phyloP scores from a whole-genome alignment of 495 filamentous ascomycete species.

The Alectoria sarmentosa region DNA sequence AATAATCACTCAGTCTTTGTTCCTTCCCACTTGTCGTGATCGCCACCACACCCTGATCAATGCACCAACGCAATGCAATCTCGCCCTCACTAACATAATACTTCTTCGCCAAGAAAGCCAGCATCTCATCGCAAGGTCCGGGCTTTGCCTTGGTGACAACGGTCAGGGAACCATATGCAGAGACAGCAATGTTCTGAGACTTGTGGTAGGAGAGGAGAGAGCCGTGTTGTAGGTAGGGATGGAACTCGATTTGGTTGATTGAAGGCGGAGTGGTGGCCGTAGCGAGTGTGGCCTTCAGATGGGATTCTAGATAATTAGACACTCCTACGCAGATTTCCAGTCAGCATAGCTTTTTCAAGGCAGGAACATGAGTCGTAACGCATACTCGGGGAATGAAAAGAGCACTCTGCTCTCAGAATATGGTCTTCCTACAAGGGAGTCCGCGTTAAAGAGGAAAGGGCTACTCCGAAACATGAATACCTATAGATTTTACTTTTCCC shows the following conservation, averaged over 20 bases:
- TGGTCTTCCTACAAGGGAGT: no score
- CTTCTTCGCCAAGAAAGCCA: slow-evolving; percentile 59
- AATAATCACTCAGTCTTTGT: slow-evolving; percentile 58
- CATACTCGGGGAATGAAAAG: no score
- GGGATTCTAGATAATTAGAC: slow-evolving; percentile 64
- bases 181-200: slow-evolving; percentile 58
- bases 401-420: no score
- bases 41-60: slow-evolving; percentile 71
- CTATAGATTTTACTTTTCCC: slow-evolving; percentile 68
- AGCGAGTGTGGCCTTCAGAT: slow-evolving; percentile 61
- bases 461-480: no score
- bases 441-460: no score
- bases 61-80: slow-evolving; percentile 65
- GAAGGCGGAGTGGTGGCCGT: slow-evolving; percentile 58
- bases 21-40: slow-evolving; percentile 75
- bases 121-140: slow-evolving; percentile 60
- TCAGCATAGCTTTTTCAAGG: no score
- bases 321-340: no score
- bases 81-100: slow-evolving; percentile 68
- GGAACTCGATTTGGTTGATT: slow-evolving; percentile 85
- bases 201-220: slow-evolving; percentile 58
- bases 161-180: slow-evolving; percentile 63
- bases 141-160: slow-evolving; percentile 56
- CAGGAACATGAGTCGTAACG: no score
- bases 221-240: slow-evolving; percentile 77